Percentiles rank a stretch among this genome's conserved stretches.
Evolutionary conservation across 2,329 filamentous ascomycete species (phyloP).

Genomic region (Colletotrichum agaves): DNA sequence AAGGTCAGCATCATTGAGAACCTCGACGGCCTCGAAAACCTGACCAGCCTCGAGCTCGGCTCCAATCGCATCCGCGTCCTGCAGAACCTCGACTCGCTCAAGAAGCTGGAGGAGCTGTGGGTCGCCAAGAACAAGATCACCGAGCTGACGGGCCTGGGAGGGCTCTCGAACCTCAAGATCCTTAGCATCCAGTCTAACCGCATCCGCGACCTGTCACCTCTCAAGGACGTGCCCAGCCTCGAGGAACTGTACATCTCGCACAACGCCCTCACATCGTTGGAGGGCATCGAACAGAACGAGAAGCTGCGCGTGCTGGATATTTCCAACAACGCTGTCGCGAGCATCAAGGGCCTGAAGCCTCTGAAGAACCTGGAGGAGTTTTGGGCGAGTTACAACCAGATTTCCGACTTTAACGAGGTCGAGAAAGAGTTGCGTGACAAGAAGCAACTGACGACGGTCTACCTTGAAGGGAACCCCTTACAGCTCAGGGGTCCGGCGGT

Average conservation of each 20-base stretch:
- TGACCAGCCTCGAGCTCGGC: slow-evolving; percentile 89
- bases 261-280: slow-evolving; percentile 84
- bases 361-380: slow-evolving; percentile 84
- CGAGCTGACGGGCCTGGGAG: slow-evolving; percentile 79
- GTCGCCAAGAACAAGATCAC: slow-evolving; percentile 97
- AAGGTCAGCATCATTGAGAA: slow-evolving; percentile 91
- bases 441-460: slow-evolving; percentile 84
- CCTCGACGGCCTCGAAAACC: slow-evolving; percentile 76
- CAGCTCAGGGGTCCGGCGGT: slow-evolving; percentile 82
- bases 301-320: slow-evolving; percentile 86
- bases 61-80: slow-evolving; percentile 94
- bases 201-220: slow-evolving; percentile 79
- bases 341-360: slow-evolving; percentile 76
- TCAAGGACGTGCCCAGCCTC: slow-evolving; percentile 78
- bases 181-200: slow-evolving; percentile 97
- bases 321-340: slow-evolving; percentile 84
- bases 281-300: slow-evolving; percentile 74
- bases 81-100: slow-evolving; percentile 81
- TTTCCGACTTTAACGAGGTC: slow-evolving; percentile 84
- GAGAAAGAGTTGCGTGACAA: slow-evolving; percentile 84
- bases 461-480: slow-evolving; percentile 94
- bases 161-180: slow-evolving; percentile 82
- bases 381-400: slow-evolving; percentile 91
- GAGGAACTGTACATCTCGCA: slow-evolving; percentile 97
- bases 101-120: slow-evolving; percentile 89